These are phyloP conservation scores for Populus hybrid DNA, from an alignment of 441 rosid genomes.

Conservation along the genomic window DNA sequence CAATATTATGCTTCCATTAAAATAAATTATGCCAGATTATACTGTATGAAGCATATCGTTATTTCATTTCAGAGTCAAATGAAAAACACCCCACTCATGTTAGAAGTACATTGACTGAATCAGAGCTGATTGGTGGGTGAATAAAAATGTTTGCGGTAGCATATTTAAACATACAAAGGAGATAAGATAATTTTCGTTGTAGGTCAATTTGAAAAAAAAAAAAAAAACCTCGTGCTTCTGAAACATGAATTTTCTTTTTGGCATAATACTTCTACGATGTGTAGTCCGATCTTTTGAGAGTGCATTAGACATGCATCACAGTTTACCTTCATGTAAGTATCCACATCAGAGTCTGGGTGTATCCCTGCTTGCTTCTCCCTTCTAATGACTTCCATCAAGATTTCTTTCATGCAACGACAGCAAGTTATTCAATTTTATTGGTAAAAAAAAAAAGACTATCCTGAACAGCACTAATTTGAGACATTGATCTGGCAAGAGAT, in stretches of 20 bases:
- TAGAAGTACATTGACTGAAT: neutral
- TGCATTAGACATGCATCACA: neutral
- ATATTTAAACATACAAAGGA: neutral
- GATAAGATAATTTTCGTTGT: neutral
- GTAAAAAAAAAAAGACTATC: neutral
- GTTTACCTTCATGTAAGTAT: conserved; percentile 72
- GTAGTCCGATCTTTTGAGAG: neutral
- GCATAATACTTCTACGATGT: neutral
- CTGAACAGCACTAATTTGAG: neutral
- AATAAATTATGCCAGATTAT: neutral
- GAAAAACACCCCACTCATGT: neutral
- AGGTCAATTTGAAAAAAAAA: neutral
- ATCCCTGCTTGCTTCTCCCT: conserved; percentile 55
- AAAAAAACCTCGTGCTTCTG: neutral
- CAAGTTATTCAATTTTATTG: neutral
- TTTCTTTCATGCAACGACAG: conserved; percentile 29
- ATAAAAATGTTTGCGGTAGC: neutral
- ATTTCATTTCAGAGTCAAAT: neutral
- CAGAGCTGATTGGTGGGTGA: neutral
- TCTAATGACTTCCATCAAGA: conserved; percentile 50
- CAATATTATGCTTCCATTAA: neutral
- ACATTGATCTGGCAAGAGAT: neutral
- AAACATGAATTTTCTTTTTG: neutral
- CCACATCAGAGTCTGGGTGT: conserved; percentile 55
- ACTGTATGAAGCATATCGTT: neutral